Conservation (phyloP, 1,139 yeast species). For the Suhomyces bolitotheri region DNA sequence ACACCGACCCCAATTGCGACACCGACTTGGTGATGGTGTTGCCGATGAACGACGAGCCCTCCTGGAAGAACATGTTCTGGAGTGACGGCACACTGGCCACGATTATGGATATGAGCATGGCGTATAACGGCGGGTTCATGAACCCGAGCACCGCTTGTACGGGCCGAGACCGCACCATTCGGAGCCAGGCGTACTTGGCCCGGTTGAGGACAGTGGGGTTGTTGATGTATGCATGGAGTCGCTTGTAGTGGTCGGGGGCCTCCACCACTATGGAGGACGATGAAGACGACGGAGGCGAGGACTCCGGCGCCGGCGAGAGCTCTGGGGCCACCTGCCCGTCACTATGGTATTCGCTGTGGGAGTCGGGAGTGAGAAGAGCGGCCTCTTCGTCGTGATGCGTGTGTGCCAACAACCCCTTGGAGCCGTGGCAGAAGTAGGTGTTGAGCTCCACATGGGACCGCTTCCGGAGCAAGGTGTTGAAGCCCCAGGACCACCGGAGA, state of each 20-base stretch:
- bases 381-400: constrained; percentile 16
- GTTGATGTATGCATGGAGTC: constrained; percentile 8
- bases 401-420: constrained; percentile 12
- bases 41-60: constrained; percentile 54
- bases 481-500: constrained; percentile 92
- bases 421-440: constrained; percentile 23
- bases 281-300: constrained; percentile 6
- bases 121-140: constrained; percentile 95
- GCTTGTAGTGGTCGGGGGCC: constrained; percentile 8
- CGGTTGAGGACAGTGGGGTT: constrained; percentile 4
- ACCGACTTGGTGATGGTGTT: constrained; percentile 78
- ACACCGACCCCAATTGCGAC: constrained; percentile 78
- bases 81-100: constrained; percentile 80
- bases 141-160: constrained; percentile 38
- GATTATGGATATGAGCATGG: constrained; percentile 80
- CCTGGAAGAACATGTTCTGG: constrained; percentile 63
- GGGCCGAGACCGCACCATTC: constrained; percentile 6
- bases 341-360: background rate
- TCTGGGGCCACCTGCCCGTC: background rate
- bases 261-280: constrained; percentile 9
- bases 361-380: constrained; percentile 2
- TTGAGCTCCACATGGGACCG: constrained; percentile 46
- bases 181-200: constrained; percentile 2
- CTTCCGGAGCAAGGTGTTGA: constrained; percentile 64
- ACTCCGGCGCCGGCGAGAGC: background rate